Evolutionary conservation across 495 filamentous ascomycete genomes (phyloP), one percentile per base, ranked within the genome.

Genomic region (Penicillium fimorum): DNA sequence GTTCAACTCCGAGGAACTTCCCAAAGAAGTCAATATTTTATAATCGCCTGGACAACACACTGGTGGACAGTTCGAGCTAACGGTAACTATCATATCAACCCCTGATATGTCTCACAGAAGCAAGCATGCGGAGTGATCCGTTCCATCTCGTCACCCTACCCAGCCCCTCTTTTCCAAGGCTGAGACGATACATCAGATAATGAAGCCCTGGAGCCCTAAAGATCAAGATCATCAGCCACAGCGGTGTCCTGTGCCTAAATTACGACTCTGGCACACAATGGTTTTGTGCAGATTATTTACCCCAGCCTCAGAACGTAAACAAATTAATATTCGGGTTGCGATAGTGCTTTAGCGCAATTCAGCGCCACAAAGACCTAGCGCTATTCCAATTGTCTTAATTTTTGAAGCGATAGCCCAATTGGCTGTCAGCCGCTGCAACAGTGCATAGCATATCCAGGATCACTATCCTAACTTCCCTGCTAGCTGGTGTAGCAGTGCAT

Each of bases 101-200:
- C 37, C 13, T 43, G 50, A 43, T 52, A 32, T 17, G n/a, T 52
- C 17, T 52, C n/a, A 42, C n/a, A 33, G 4, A 18, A 37, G 32
- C 29, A 5, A 24, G 20, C 27, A 17, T 30, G 12, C 9, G 10
- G 5, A 5, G 44, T 17, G 18, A 3, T n/a, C 15, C 33, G 30
- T 33, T 35, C 25, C 13, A 33, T 32, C 38, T 42, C 4, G 17
- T 51, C 38, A 43, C 25, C 17, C 20, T 32, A 17, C 37, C 24
- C 33, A 38, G 5, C 33, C 11, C 22, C 17, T 48, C 32, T 38
- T 12, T n/a, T 6, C 33, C 38, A 43, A 33, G 50, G 33, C 38
- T 52, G 38, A 17, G 35, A 10, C 11, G n/a, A 4, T 6, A 33
- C 10, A 33, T 33, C 3, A 4, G 24, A 9, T n/a, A 37, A 49